Conservation (phyloP, 164 flowering plant species). For the Pachysandra terminalis region DNA sequence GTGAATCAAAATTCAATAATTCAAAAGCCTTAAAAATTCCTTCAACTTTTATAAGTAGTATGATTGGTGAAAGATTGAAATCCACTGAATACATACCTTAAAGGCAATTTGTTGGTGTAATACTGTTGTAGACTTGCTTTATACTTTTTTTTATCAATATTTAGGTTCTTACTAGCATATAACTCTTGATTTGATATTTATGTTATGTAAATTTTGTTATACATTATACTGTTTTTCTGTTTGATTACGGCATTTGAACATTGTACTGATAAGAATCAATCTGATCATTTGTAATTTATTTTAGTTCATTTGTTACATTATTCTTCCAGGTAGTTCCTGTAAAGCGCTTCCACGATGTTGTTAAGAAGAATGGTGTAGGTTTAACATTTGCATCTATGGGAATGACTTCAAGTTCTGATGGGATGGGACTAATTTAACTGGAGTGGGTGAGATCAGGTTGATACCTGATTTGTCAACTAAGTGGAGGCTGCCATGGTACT, state of each 20-base stretch:
- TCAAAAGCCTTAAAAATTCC: too few relatives aligned
- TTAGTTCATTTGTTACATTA: not conserved
- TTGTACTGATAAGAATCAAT: too few relatives aligned
- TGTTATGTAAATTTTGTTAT: too few relatives aligned
- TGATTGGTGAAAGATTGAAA: too few relatives aligned
- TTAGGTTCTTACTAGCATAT: not conserved
- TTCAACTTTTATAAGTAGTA: too few relatives aligned
- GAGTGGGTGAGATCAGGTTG: conserved; percentile 84
- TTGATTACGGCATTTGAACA: too few relatives aligned
- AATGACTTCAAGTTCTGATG: conserved; percentile 69
- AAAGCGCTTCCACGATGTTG: conserved; percentile 62
- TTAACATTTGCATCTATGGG: conserved; percentile 82
- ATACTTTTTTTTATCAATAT: too few relatives aligned
- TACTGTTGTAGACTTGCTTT: not conserved
- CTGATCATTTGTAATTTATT: not conserved
- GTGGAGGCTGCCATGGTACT: conserved; percentile 79
- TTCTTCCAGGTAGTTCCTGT: conserved; percentile 69
- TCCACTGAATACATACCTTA: not conserved
- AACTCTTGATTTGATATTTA: not conserved
- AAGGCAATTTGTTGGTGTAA: not conserved
- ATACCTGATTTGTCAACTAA: conserved; percentile 84
- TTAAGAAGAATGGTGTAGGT: conserved; percentile 70
- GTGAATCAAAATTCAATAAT: too few relatives aligned
- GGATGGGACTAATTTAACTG: conserved; percentile 69
- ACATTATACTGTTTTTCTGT: not conserved